Evolutionary conservation across 805 yeast species (phyloP).

Genomic region (Saccharomycopsis sp.): DNA sequence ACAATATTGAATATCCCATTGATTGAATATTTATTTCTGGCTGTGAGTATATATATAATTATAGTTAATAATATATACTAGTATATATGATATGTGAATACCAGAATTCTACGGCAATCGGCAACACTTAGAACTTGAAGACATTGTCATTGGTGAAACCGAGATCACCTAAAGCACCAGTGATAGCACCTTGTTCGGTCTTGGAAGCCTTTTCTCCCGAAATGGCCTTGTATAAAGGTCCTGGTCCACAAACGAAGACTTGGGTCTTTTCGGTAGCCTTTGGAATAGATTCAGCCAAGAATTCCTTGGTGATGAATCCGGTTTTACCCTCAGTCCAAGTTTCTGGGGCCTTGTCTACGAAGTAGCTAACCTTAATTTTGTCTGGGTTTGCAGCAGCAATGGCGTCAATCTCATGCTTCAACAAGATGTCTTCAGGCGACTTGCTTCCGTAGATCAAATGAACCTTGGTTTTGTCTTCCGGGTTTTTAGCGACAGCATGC

Average conservation of each 20-base stretch:
- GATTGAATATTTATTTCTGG: not conserved
- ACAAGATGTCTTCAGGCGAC: constrained; percentile 71
- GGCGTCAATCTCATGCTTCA: constrained; percentile 70
- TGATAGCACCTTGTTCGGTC: constrained; percentile 88
- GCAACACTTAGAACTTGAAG: constrained; percentile 60
- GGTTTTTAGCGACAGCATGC: constrained; percentile 68
- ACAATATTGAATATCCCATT: not conserved
- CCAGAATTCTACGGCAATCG: not conserved
- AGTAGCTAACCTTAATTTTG: constrained; percentile 71
- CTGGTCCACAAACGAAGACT: constrained; percentile 94
- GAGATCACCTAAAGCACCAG: constrained; percentile 81
- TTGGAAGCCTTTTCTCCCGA: constrained; percentile 85
- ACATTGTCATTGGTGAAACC: constrained; percentile 86
- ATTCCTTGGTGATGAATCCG: constrained; percentile 79
- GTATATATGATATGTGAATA: not conserved
- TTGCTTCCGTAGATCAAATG: constrained; percentile 74
- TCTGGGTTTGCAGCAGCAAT: constrained; percentile 64
- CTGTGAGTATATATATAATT: not conserved
- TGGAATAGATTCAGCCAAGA: constrained; percentile 53
- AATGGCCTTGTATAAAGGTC: constrained; percentile 78
- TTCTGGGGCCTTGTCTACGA: constrained; percentile 59
- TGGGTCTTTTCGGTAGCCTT: constrained; percentile 62
- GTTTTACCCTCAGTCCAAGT: constrained; percentile 47
- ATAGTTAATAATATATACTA: not conserved
- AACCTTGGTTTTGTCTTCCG: constrained; percentile 84